Evolutionary conservation across 768 basidiomycete genomes (phyloP).

Genomic region (Butyriboletus loyo): DNA sequence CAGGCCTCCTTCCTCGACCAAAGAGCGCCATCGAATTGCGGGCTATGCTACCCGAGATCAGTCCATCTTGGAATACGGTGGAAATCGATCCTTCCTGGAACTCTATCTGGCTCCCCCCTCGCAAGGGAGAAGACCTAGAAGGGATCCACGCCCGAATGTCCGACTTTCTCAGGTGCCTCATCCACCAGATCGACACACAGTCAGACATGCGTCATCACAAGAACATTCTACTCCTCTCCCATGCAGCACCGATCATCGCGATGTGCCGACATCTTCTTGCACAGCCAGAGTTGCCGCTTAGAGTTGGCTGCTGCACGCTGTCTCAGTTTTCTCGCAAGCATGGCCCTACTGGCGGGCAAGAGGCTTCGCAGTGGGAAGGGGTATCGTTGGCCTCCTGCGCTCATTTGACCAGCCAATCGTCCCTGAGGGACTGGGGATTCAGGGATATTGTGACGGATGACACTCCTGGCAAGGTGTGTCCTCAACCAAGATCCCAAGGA

Average conservation of each 20-base stretch:
- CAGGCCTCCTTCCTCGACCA: conserved; percentile 77
- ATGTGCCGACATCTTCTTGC: conserved; percentile 58
- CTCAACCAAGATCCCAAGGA: not conserved
- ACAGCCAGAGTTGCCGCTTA: conserved; percentile 48
- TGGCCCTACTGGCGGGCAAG: conserved; percentile 30
- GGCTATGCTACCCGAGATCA: conserved; percentile 54
- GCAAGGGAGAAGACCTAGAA: conserved; percentile 66
- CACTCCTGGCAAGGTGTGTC: conserved; percentile 55
- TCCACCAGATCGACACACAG: conserved; percentile 47
- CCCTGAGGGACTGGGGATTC: conserved; percentile 76
- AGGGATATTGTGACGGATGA: conserved; percentile 57
- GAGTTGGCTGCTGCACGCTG: conserved; percentile 76
- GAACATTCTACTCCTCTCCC: conserved; percentile 61
- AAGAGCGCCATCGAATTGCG: conserved; percentile 51
- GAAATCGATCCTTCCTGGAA: conserved; percentile 62
- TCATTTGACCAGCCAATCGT: conserved; percentile 54
- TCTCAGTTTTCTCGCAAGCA: conserved; percentile 47
- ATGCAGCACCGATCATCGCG: conserved; percentile 73
- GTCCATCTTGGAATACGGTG: conserved; percentile 59
- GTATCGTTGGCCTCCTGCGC: conserved; percentile 49
- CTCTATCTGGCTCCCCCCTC: conserved; percentile 65
- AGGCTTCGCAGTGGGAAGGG: conserved; percentile 43
- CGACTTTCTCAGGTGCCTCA: conserved; percentile 49
- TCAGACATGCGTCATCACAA: conserved; percentile 41
- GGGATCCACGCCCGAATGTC: conserved; percentile 60